Conservation (phyloP, 2,329 filamentous ascomycete species). For the Hymenotorrendiella dingleyae region DNA sequence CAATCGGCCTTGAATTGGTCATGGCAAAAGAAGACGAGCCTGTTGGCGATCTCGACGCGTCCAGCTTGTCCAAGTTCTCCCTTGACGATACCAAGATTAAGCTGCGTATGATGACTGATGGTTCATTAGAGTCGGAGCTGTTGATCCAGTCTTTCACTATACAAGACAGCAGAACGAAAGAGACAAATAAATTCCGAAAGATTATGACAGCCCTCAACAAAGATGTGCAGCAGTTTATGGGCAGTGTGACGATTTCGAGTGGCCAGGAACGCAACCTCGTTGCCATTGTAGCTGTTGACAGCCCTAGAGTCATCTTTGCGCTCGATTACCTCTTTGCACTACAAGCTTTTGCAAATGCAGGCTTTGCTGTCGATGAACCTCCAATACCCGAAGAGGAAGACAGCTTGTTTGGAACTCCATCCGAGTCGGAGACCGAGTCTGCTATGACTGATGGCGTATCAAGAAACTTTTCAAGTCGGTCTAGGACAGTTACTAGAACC, state of each 20-base stretch:
- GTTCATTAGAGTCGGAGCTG: slow-evolving; percentile 85
- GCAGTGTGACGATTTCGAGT: slow-evolving; percentile 86
- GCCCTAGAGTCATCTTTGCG: slow-evolving; percentile 88
- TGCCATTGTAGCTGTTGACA: slow-evolving; percentile 89
- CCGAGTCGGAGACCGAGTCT: slow-evolving; percentile 47
- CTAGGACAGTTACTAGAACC: slow-evolving; percentile 22
- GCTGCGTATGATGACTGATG: slow-evolving; percentile 86
- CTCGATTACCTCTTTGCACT: slow-evolving; percentile 92
- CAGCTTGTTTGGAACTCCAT: slow-evolving; percentile 50
- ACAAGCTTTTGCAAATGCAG: slow-evolving; percentile 72
- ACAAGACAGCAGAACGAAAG: slow-evolving; percentile 78
- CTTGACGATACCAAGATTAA: slow-evolving; percentile 90
- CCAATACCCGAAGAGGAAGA: slow-evolving; percentile 43
- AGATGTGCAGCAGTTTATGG: slow-evolving; percentile 96
- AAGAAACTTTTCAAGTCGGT: slow-evolving; percentile 9
- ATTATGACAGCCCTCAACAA: slow-evolving; percentile 98
- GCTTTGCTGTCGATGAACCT: slow-evolving; percentile 59
- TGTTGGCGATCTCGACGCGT: slow-evolving; percentile 68
- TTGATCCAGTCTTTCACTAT: slow-evolving; percentile 94
- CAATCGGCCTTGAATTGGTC: slow-evolving; percentile 82
- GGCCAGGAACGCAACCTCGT: slow-evolving; percentile 77
- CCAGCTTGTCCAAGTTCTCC: slow-evolving; percentile 89
- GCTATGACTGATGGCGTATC: slow-evolving; percentile 26
- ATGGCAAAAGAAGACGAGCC: slow-evolving; percentile 70
- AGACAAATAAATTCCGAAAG: slow-evolving; percentile 92